Evolutionary conservation across 768 basidiomycete species (phyloP).

Genomic region (Galerina marginata): DNA sequence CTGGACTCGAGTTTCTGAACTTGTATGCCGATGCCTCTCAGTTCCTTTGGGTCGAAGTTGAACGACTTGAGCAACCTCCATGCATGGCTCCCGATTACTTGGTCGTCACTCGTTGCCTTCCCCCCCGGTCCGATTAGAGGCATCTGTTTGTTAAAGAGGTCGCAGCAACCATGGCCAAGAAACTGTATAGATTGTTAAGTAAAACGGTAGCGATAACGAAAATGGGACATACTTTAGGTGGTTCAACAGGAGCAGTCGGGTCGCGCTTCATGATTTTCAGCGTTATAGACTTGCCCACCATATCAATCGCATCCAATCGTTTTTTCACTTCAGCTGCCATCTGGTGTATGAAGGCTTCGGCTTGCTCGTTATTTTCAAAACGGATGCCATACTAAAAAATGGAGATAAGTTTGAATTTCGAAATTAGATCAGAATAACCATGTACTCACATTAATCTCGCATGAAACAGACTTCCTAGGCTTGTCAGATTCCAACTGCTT

Average conservation of each 20-base stretch:
- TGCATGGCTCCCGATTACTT: conserved; percentile 75
- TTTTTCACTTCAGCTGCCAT: conserved; percentile 80
- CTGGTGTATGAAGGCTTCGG: conserved; percentile 75
- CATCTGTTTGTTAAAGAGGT: conserved; percentile 78
- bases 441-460: conserved; percentile 86
- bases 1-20: conserved; percentile 83
- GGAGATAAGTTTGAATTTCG: not conserved
- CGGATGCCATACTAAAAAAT: conserved; percentile 87
- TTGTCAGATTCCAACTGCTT: conserved; percentile 82
- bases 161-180: conserved; percentile 88
- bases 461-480: conserved; percentile 88
- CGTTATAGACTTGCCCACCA: conserved; percentile 77
- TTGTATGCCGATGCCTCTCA: conserved; percentile 93
- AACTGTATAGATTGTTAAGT: conserved; percentile 54
- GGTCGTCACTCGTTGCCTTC: conserved; percentile 73
- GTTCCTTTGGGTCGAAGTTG: conserved; percentile 80
- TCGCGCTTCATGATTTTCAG: conserved; percentile 91
- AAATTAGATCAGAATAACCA: conserved; percentile 14
- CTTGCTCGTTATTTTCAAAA: conserved; percentile 83
- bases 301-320: conserved; percentile 68
- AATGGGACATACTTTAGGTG: conserved; percentile 72
- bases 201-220: not conserved
- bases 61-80: conserved; percentile 77
- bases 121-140: conserved; percentile 64
- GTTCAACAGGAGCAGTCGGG: conserved; percentile 84